Base-by-base conservation (phyloP, 2,329 filamentous ascomycete genomes). In the Orbilia blumenaviensis region DNA sequence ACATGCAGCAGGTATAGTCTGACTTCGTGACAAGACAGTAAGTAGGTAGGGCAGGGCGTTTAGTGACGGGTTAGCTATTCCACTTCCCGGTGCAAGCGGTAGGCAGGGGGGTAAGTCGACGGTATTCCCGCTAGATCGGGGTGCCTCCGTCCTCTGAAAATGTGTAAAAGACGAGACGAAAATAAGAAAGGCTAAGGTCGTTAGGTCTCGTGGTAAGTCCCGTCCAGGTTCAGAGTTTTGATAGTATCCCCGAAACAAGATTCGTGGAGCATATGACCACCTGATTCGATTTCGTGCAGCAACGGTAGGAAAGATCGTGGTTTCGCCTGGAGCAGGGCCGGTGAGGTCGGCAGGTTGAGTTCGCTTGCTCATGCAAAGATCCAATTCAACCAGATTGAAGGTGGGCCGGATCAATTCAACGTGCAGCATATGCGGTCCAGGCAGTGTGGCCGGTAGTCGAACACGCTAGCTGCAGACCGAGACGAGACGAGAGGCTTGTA, bases 281-380 rank as follows among this genome's bases (percentile, higher is more conserved):
- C 72, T 76, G 72, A 76, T 52, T 68, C 42, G 72, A 69, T 69
- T 76, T 76, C 60, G 58, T 69, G 72, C 64, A 76, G 64, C 41
- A 68, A 64, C 64, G 64, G 48, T 60, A 50, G 64, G 56, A 63
- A 60, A 69, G 38, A 76, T 69, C 64, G 72, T 61, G 48, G 72
- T 69, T 76, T 76, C 64, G 64, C 41, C 58, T 61, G 41, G 52
- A 50, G 48, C 58, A 50, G 52, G 72, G 64, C 58, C 64, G 34
- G 60, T 54, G 41, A 48, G 23, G 48, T 66, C 64, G 72, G 58
- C 72, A 69, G 64, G 64, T 62, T 58, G 36, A 58, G 50, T 76
- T 76, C 72, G 72, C 72, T 76, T 76, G 72, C 61, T 76, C 64
- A 76, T 76, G 72, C 72, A 76, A 42, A 76, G 63, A 54, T 69